Evolutionary conservation across 768 basidiomycete species (phyloP).

Genomic region (Tephrocybe sp.): DNA sequence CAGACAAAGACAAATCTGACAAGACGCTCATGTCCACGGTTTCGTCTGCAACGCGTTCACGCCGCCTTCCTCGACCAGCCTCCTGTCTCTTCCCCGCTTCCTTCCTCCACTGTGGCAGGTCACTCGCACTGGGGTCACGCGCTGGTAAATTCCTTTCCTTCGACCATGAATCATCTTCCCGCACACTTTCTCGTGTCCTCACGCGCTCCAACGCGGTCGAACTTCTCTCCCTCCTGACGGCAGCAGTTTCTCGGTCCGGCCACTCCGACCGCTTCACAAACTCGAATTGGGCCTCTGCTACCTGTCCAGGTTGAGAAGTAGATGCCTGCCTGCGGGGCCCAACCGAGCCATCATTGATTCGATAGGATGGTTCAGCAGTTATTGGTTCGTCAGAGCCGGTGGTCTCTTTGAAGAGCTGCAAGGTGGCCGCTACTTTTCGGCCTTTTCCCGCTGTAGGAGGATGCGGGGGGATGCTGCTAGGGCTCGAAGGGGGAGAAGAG

Average conservation of each 20-base stretch:
- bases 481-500: conserved; percentile 31
- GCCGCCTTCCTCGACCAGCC: conserved; percentile 55
- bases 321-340: conserved; percentile 29
- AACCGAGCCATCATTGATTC: conserved; percentile 24
- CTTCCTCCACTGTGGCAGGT: conserved; percentile 58
- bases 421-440: conserved; percentile 79
- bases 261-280: conserved; percentile 84
- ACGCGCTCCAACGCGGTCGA: conserved; percentile 55
- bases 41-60: conserved; percentile 51
- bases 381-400: conserved; percentile 35
- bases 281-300: conserved; percentile 69
- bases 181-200: conserved; percentile 46
- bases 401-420: conserved; percentile 82
- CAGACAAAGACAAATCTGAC: conserved; percentile 27
- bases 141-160: conserved; percentile 37
- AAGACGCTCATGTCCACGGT: conserved; percentile 28
- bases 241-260: conserved; percentile 77
- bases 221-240: conserved; percentile 67
- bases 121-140: conserved; percentile 43
- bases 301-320: conserved; percentile 45
- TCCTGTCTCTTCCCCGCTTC: conserved; percentile 43
- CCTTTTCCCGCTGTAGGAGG: conserved; percentile 52
- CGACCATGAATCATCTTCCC: conserved; percentile 26
- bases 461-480: conserved; percentile 24
- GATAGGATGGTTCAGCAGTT: conserved; percentile 28